These are phyloP conservation scores for Thraustotheca clavata DNA, from an alignment of 352 stramenopile species.

Conservation along the genomic window DNA sequence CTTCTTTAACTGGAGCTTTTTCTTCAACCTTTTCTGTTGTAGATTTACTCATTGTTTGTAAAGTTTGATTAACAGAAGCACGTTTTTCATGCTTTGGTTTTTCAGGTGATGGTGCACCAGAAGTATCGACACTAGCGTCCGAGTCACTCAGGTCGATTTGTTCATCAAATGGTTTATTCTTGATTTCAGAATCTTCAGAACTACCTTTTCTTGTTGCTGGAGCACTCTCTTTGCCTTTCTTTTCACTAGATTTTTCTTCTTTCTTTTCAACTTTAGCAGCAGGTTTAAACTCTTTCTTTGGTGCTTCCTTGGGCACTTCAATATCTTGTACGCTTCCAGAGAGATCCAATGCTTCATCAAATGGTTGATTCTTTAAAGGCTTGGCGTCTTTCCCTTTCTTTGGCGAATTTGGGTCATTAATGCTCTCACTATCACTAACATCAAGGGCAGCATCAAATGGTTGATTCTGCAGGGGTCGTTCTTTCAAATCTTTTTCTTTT, in stretches of 20 bases:
- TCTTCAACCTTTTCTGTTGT: constrained; percentile 18
- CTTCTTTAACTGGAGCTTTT: constrained; percentile 27
- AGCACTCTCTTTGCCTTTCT: background rate
- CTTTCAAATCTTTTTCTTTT: background rate
- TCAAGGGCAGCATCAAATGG: constrained; percentile 17
- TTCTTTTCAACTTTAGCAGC: constrained; percentile 9
- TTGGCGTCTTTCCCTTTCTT: constrained; percentile 37
- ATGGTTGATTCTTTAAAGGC: constrained; percentile 65
- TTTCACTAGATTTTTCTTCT: constrained; percentile 24
- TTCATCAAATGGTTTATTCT: constrained; percentile 83
- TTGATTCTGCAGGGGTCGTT: constrained; percentile 17
- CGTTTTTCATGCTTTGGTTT: constrained; percentile 22
- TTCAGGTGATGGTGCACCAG: constrained; percentile 54
- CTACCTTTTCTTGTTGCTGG: constrained; percentile 19
- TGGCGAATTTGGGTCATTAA: constrained; percentile 11
- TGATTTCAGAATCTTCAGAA: constrained; percentile 38
- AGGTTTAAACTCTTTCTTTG: constrained; percentile 12
- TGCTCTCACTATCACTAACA: constrained; percentile 22
- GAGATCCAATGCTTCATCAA: constrained; percentile 77
- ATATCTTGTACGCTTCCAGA: constrained; percentile 70
- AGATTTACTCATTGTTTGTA: constrained; percentile 18
- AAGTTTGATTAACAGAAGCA: constrained; percentile 6
- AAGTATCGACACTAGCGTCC: constrained; percentile 74
- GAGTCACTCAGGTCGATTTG: constrained; percentile 82
- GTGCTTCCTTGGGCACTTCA: constrained; percentile 30